Base-by-base conservation (phyloP, 2,329 filamentous ascomycete species). In the Fusarium praegraminearum region DNA sequence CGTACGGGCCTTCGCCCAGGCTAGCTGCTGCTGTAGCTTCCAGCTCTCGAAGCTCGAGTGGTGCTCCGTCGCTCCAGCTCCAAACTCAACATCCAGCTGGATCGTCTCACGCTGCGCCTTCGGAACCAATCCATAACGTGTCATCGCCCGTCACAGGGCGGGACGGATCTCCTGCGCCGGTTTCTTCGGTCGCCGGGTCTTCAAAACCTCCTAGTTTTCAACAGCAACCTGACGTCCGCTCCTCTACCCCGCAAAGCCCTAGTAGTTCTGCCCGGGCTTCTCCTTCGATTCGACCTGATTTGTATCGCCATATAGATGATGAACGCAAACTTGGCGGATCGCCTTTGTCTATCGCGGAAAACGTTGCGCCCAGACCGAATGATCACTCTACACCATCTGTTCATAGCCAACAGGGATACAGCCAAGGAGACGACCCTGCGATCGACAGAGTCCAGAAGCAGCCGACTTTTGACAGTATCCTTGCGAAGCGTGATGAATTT, bases 211-310 rank as follows among this genome's bases (percentile, higher is more conserved):
- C 71, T 15, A 62, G 67, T 28, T 56, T 69, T 36, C 58, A 71
- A n/a, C 62, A 71, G 22, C 68, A 71, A 40, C 61, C 65, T 40
- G 71, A 74, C 32, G 43, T 62, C 20, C 72, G 72, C 46, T 73
- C 72, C 12, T 73, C 72, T 47, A 75, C 72, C 43, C 70, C 72
- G 18, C 72, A 69, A 41, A 74, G 72, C 38, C 62, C 57, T 22
- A 54, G 46, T 30, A 73, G 67, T 56, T 74, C 73, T 44, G 65
- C 64, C 51, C 90, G 89, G 71, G 77, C 87, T 1, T 79, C 87
- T 22, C 86, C 89, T 1, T 90, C 95, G 70, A 84, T 93, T 58
- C 85, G 91, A 38, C 92, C 93, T 15, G 93, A 97, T 70, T 90
- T 94, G 43, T 94, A 95, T 77, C 90, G 87, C 74, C 88, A 91